phyloP scores from a whole-genome alignment of 305 asterid genomes.

The Solanum hybrid region DNA sequence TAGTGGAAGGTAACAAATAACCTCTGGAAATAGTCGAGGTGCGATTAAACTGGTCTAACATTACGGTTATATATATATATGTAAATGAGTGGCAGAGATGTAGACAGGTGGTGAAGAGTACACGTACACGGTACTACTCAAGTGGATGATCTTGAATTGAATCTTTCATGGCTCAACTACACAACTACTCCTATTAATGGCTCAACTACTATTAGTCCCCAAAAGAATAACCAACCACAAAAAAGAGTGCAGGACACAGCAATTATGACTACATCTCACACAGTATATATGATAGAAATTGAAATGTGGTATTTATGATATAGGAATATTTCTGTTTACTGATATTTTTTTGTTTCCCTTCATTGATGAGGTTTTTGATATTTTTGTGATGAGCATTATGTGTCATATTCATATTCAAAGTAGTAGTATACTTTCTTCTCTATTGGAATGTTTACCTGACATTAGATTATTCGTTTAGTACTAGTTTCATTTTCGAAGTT shows the following conservation, averaged over 20 bases:
- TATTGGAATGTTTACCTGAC: not conserved
- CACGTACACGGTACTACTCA: not conserved
- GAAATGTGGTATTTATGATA: not conserved
- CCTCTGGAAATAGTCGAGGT: not conserved
- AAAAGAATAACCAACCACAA: not conserved
- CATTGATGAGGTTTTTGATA: not conserved
- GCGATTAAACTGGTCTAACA: not conserved
- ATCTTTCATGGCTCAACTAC: not conserved
- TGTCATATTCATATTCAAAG: not conserved
- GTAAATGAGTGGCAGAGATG: not conserved
- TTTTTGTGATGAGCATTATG: not conserved
- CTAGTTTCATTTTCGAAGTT: not conserved
- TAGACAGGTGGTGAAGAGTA: not conserved
- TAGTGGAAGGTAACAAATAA: not conserved
- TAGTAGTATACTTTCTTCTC: not conserved
- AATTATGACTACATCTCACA: not conserved
- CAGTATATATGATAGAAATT: not conserved
- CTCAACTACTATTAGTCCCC: not conserved
- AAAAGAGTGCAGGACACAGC: not conserved
- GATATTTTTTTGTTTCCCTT: not conserved
- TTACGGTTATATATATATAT: not conserved
- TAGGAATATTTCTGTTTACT: not conserved
- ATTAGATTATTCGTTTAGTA: not conserved
- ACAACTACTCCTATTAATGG: conserved; percentile 9
- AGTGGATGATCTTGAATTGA: not conserved